A percentile compares a stretch with the other conserved stretches of the same genome.
These are phyloP conservation scores for Sambucus nigra DNA, from an alignment of 129 eudicot species.

Conservation along the genomic window DNA sequence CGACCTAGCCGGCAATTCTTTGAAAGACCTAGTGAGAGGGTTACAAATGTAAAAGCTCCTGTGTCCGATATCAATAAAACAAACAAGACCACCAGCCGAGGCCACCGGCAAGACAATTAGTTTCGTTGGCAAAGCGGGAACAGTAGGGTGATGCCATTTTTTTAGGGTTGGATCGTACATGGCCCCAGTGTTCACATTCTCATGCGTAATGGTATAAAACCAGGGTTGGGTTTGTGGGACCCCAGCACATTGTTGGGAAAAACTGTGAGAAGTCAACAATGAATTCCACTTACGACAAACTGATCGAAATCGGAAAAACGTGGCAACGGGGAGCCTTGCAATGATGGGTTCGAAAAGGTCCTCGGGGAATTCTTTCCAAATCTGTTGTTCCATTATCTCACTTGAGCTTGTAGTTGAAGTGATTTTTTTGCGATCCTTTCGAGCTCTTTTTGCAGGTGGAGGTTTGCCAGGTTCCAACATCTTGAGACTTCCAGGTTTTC, in stretches of 20 bases:
- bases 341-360: conserved; percentile 82
- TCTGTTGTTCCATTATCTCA: conserved; percentile 52
- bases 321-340: conserved; percentile 71
- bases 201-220: conserved; percentile 86
- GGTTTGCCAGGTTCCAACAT: conserved; percentile 71
- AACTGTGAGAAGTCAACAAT: conserved; percentile 54
- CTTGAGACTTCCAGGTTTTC: conserved; percentile 37
- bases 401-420: conserved; percentile 22
- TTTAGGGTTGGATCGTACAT: conserved; percentile 66
- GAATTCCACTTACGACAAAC: conserved; percentile 94
- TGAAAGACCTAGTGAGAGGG: conserved; percentile 72
- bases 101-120: conserved; percentile 80
- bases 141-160: conserved; percentile 86
- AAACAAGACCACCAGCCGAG: conserved; percentile 86
- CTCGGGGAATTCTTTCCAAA: conserved; percentile 92
- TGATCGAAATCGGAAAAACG: conserved; percentile 80
- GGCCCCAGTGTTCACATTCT: conserved; percentile 63
- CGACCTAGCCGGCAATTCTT: conserved; percentile 70
- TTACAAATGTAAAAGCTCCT: conserved; percentile 76
- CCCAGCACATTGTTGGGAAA: conserved; percentile 55
- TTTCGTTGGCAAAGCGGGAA: conserved; percentile 67
- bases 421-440: conserved; percentile 49
- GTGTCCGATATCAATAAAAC: conserved; percentile 81
- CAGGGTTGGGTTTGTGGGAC: conserved; percentile 62
- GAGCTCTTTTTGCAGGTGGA: conserved; percentile 73